Base-by-base conservation (phyloP, 1,139 yeast genomes). In the Suhomyces terraborum region DNA sequence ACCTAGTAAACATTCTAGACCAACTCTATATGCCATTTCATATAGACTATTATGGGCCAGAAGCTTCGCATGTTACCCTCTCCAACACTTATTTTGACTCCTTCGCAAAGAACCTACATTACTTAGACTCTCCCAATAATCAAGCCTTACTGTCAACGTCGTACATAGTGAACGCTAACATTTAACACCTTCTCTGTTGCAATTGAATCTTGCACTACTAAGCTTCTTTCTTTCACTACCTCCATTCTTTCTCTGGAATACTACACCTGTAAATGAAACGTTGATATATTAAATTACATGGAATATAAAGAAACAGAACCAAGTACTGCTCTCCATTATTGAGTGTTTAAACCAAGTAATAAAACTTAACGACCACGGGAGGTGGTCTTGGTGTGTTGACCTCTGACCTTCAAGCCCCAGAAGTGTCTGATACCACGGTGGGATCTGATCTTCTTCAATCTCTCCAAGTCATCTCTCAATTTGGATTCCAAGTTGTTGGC, bases 381-480 rank as follows among this genome's bases (percentile, higher is more conserved):
- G 66, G 98, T 93, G 74, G 98, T 91, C 87, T 93, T 93, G 84
- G 98, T 93, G 82, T 93, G 98, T 85, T 91, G 98, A 82, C 98
- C 98, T 85, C 98, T 89, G 70, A 80, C 84, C 73, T 80, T 79
- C 69, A 86, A 78, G 69, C 98, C 98, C 98, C 98, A 94, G 94
- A 85, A 91, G 84, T 93, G 99, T 85, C 99, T 88, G 76, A 93
- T 87, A 91, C 99, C 99, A 81, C 98, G 87, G 94, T 93, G 98
- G 69, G 98, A 82, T 85, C 98, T 93, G 85, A 94, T 93, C 82
- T 94, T 93, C 95, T 94, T 94, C 77, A 93, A 84, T 84, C 98
- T 93, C 82, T 93, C 98, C 76, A 93, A 83, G 72, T 93, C 98
- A 74, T 93, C 99, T 87, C 99, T 94, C 79, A 93, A 88, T 82